These are phyloP conservation scores for Rhodotorula babjevae DNA, from an alignment of 768 basidiomycete species.

Conservation along the genomic window DNA sequence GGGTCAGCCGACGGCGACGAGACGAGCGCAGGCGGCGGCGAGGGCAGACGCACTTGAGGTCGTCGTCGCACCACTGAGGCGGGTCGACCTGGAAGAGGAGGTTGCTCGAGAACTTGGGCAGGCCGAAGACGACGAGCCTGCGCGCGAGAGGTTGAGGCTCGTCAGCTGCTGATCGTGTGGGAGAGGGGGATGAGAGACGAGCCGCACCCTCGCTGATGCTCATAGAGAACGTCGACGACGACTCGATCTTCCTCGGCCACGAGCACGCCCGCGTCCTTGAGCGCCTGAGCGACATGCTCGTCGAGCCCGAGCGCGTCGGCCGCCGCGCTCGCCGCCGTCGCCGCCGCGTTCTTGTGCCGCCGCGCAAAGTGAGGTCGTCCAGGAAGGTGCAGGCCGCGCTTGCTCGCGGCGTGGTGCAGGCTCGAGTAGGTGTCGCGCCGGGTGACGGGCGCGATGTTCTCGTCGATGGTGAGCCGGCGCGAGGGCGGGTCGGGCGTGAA, in stretches of 20 bases:
- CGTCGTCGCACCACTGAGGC: conserved; percentile 2
- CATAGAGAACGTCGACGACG: conserved; percentile 26
- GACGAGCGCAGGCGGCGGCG: no score
- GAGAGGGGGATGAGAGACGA: neutral
- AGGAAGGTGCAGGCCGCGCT: neutral
- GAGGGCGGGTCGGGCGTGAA: neutral
- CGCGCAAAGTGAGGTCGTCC: neutral
- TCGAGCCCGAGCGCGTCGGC: neutral
- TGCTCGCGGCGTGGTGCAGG: no score
- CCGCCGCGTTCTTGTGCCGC: neutral
- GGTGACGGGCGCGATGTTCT: neutral
- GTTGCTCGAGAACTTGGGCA: conserved; percentile 23
- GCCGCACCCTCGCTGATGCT: conserved; percentile 35
- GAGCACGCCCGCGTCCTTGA: conserved; percentile 9
- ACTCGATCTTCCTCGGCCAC: conserved; percentile 18
- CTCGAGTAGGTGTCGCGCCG: neutral
- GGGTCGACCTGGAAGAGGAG: conserved; percentile 24
- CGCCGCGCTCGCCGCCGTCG: no score
- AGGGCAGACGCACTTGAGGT: neutral
- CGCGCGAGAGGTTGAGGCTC: no score
- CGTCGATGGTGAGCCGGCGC: conserved; percentile 25
- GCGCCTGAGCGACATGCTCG: neutral
- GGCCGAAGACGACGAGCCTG: conserved; percentile 23
- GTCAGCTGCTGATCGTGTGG: neutral
- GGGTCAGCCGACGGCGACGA: no score